Evolutionary conservation across 2,329 filamentous ascomycete species (phyloP), one percentile per base, ranked within the genome.

Genomic region (Chaetomium strumarium): DNA sequence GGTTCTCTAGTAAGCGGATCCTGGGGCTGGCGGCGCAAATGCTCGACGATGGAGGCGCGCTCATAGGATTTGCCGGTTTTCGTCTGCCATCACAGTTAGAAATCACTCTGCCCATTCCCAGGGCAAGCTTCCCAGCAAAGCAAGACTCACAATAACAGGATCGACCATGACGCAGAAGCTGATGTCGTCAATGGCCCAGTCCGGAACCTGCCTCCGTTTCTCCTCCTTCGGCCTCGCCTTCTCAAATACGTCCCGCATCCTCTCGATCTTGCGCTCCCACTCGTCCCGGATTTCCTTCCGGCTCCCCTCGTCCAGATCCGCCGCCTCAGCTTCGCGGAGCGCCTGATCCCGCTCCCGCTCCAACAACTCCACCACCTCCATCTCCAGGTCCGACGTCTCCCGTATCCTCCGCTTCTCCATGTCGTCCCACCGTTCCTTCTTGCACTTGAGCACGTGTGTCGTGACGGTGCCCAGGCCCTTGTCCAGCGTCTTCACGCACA

Each of bases 31-130:
- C 86, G 77, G 62, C 86, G 85, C 24, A 99, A 75, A 66, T 96
- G 90, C 68, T 95, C 90, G 64, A 90, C 76, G 55, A 99, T 86
- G 14, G 88, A 88, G 0, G 88, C 78, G 39, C 92, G 81, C 67
- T 97, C 93, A 67, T 96, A 99, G 1, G 87, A 93, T 58, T 91
- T 88, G 12, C 93, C 93, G 1, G 86, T 91, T 63, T 87, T 90
- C 1, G 88, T 92, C 84, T 75, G 68, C 8, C 14, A 16, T 61
- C 4, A 59, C 10, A 24, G 55, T 65, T 52, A 63, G 52, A n/a
- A n/a, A 24, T 24, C 36, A 24, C 11, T n/a, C 17, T 0, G 31
- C n/a, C 43, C 43, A 40, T 31, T 16, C 14, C n/a, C n/a, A n/a
- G n/a, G n/a, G 11, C 39, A 14, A 5, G 11, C 20, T 20, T 9